Base-by-base conservation (phyloP, 768 basidiomycete species). In the Agaricus blazei region DNA sequence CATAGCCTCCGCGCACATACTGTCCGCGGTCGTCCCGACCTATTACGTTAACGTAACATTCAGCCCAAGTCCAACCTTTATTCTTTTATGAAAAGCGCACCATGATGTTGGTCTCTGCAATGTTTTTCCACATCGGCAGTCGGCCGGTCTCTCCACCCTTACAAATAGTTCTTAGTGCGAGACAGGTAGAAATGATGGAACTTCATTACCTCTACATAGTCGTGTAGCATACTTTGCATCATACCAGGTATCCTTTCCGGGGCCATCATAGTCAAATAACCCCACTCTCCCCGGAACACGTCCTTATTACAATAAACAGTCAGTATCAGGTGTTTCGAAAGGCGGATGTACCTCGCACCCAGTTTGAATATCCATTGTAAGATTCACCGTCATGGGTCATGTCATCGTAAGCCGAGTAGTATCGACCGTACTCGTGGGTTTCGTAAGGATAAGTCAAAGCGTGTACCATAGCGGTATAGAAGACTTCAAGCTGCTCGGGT, bases 91-190 rank as follows among this genome's bases (percentile, higher is more conserved):
- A 27, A 48, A 14, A 2, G n/a, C 15, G 29, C 11, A 54, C 54
- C 90, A 92, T 92, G 60, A 90, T 90, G 61, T 89, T 92, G 1
- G 89, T 90, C 63, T 92, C 87, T 75, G 87, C 80, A 9, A 91
- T 78, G 57, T 92, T 91, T 70, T 90, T 91, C 90, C 90, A 92
- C 88, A 91, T 91, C 0, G 90, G 90, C 31, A 92, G 68, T 87
- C 89, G 88, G 2, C 90, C 90, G 9, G 86, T 80, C 82, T 79
- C 26, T 2, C 90, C 90, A 9, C 87, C 80, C 82, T 79, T 28
- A 1, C 31, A 5, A 19, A 23, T 9, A n/a, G 36, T 12, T 3
- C 9, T 48, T 23, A 45, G 44, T 4, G 24, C n/a, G 7, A 29
- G 2, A 9, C 26, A 24, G 4, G n/a, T n/a, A 12, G 14, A 7